phyloP scores from a whole-genome alignment of 2,329 filamentous ascomycete genomes.

The Colletotrichum viniferum region DNA sequence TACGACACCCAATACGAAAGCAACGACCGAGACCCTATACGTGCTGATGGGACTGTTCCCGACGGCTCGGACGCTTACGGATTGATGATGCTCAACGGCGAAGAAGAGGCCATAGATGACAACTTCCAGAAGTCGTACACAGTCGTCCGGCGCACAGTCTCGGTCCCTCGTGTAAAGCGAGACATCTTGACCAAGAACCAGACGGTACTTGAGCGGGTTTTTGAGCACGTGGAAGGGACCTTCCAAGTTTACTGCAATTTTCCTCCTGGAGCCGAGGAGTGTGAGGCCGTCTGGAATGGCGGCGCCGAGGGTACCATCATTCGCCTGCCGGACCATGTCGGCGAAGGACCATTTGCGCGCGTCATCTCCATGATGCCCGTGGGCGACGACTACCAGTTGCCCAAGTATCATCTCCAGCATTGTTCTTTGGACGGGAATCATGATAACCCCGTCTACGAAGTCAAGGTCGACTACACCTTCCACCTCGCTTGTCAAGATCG shows the following conservation, averaged over 20 bases:
- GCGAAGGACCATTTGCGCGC: slow-evolving; percentile 29
- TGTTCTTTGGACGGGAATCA: not conserved
- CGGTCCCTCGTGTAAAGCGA: slow-evolving; percentile 22
- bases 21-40: not conserved
- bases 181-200: slow-evolving; percentile 28
- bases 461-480: slow-evolving; percentile 38
- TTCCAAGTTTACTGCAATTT: slow-evolving; percentile 33
- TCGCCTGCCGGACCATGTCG: slow-evolving; percentile 26
- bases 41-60: not conserved
- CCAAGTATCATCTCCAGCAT: not conserved
- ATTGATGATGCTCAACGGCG: slow-evolving; percentile 34
- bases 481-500: slow-evolving; percentile 25
- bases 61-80: slow-evolving; percentile 31
- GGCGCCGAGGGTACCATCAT: slow-evolving; percentile 30
- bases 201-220: slow-evolving; percentile 28
- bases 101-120: slow-evolving; percentile 29
- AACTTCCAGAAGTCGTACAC: slow-evolving; percentile 26
- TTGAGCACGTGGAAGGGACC: slow-evolving; percentile 29
- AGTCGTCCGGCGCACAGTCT: slow-evolving; percentile 16
- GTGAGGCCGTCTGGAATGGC: slow-evolving; percentile 20
- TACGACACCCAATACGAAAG: slow-evolving; percentile 26
- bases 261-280: slow-evolving; percentile 22
- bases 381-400: not conserved
- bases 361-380: slow-evolving; percentile 24
- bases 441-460: slow-evolving; percentile 26